Conservation (phyloP, 805 yeast genomes). For the Candida tallmaniae region DNA sequence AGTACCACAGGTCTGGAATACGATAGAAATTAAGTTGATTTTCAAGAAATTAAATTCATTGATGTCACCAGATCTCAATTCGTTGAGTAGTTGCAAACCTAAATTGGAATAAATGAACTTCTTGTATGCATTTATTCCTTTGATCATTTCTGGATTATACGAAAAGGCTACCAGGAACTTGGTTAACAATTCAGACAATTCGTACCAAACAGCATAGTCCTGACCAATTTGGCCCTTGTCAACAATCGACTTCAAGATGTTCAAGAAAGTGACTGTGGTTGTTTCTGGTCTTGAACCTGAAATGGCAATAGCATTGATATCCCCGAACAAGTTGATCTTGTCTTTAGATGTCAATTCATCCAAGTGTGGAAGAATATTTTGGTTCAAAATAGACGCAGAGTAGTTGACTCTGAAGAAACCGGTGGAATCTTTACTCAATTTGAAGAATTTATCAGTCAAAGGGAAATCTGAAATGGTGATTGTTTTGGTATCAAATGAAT, state of each 20-base stretch:
- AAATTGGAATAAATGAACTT: conserved; percentile 22
- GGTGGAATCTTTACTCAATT: conserved; percentile 45
- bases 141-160: conserved; percentile 16
- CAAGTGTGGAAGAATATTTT: conserved; percentile 37
- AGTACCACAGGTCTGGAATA: conserved; percentile 39
- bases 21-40: conserved; percentile 31
- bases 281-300: conserved; percentile 34
- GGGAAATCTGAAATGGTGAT: conserved; percentile 20
- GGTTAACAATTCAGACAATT: conserved; percentile 40
- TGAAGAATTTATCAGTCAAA: conserved; percentile 25
- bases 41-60: conserved; percentile 23
- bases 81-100: conserved; percentile 21
- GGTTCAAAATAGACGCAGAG: conserved; percentile 36
- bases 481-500: conserved; percentile 21
- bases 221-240: conserved; percentile 23
- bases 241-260: conserved; percentile 32
- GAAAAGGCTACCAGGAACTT: conserved; percentile 35
- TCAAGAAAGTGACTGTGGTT: conserved; percentile 40
- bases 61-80: conserved; percentile 15
- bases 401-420: conserved; percentile 56
- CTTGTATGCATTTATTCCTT: conserved; percentile 28
- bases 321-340: conserved; percentile 53
- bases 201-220: conserved; percentile 52
- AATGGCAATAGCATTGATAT: conserved; percentile 44
- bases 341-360: conserved; percentile 40